phyloP scores from a whole-genome alignment of 306 rosid genomes.

The Erythrophleum fordii region DNA sequence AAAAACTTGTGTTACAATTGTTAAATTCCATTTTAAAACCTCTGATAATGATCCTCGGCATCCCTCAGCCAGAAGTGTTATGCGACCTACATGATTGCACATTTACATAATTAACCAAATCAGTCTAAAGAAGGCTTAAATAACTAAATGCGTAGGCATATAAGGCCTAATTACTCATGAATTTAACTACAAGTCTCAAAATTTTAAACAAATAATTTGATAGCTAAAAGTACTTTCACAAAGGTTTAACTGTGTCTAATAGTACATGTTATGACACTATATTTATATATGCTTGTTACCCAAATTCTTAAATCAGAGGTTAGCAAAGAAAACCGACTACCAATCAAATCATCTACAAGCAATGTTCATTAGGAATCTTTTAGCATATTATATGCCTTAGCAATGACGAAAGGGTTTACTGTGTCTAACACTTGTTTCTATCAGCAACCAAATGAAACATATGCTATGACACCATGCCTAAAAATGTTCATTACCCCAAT shows the following conservation, averaged over 20 bases:
- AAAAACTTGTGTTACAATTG: constrained; percentile 31
- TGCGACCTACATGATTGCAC: constrained; percentile 58
- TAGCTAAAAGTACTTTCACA: neutral
- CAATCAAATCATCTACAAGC: neutral
- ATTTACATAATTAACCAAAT: constrained; percentile 21
- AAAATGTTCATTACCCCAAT: constrained; percentile 5
- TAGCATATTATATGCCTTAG: neutral
- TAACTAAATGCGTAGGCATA: constrained; percentile 18
- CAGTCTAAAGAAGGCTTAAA: constrained; percentile 26
- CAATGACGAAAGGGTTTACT: neutral
- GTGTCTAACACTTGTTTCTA: constrained; percentile 8
- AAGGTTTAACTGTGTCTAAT: neutral
- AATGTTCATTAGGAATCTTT: neutral
- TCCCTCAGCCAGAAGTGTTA: constrained; percentile 91
- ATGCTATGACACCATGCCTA: neutral
- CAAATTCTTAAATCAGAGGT: neutral
- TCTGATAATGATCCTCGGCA: constrained; percentile 96
- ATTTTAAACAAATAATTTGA: neutral
- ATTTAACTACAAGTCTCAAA: neutral
- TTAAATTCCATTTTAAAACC: constrained; percentile 55
- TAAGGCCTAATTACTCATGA: constrained; percentile 1
- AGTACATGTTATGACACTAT: neutral
- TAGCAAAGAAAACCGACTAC: neutral
- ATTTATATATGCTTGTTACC: neutral
- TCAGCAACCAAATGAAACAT: constrained; percentile 8